Base-by-base conservation (phyloP, 768 basidiomycete genomes). In the Boletus speciosus region DNA sequence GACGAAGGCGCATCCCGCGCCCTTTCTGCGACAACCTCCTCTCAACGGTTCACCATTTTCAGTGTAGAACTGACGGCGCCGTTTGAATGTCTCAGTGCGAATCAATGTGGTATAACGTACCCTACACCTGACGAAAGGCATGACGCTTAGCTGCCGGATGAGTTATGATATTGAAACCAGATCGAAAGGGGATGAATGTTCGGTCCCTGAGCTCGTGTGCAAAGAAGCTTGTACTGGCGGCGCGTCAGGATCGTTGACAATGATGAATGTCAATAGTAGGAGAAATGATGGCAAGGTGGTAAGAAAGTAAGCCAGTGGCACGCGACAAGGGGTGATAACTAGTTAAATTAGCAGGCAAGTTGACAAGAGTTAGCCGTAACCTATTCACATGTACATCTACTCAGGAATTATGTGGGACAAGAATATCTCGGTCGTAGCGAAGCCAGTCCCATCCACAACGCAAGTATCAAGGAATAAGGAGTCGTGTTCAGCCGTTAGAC, bases 21-120 rank as follows among this genome's bases (percentile, higher is more conserved):
- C 59, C 7, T 42, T 52, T 49, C 43, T 58, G 32, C 6, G 52
- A 44, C 73, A 75, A 41, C 73, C 73, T 2, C 53, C 57, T 35
- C 48, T 49, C 11, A 56, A 14, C 1, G 68, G 67, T 27, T 61
- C 55, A 36, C 73, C 73, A 44, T 41, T 58, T 19, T 67, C 64
- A n/a, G 62, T 62, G 56, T 68, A 75, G 55, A 36, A 65, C 71
- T 72, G 43, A 35, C 9, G 35, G 27, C 23, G 23, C 8, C 4
- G 23, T 47, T 47, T 44, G 25, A 59, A 57, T 37, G 40, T 10
- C 10, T 36, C 38, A 43, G 43, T 27, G 36, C 51, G 59, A 21
- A 59, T 46, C 16, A 23, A 27, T 40, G 49, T 46, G 36, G 46
- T 16, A 47, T 39, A 29, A 56, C 67, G 29, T 57, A 69, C 66